Percentiles rank a stretch among this genome's conserved stretches.
These are phyloP conservation scores for Globisporangium yorkense DNA, from an alignment of 352 stramenopile genomes.

Conservation along the genomic window DNA sequence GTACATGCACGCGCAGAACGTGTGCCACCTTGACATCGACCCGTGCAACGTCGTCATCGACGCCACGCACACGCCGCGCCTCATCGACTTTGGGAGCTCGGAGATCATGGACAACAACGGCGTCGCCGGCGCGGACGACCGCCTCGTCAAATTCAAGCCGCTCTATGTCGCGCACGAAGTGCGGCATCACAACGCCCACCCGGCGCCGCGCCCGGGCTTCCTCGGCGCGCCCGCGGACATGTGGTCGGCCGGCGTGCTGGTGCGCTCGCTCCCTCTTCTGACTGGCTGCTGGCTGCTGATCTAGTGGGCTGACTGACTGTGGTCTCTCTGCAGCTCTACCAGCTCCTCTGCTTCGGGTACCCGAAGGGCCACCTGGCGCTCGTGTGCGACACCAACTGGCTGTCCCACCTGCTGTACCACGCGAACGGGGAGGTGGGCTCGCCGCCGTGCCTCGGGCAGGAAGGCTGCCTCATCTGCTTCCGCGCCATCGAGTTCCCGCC, in stretches of 20 bases:
- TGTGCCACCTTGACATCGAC: constrained; percentile 78
- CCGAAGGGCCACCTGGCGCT: constrained; percentile 70
- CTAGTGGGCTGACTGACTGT: constrained; percentile 1
- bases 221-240: constrained; percentile 68
- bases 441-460: constrained; percentile 36
- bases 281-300: neutral
- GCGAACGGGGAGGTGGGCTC: constrained; percentile 30
- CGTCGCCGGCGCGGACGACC: constrained; percentile 38
- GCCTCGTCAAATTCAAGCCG: constrained; percentile 76
- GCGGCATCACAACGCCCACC: constrained; percentile 50
- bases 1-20: constrained; percentile 77
- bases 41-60: constrained; percentile 80
- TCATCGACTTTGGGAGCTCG: constrained; percentile 81
- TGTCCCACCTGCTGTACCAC: constrained; percentile 59
- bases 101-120: constrained; percentile 72
- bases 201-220: constrained; percentile 53
- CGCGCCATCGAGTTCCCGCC: constrained; percentile 67
- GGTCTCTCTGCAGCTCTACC: constrained; percentile 51
- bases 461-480: constrained; percentile 81
- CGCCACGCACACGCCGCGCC: constrained; percentile 30
- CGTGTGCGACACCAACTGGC: constrained; percentile 73
- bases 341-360: constrained; percentile 77
- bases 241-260: constrained; percentile 72
- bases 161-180: constrained; percentile 71
- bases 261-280: constrained; percentile 21